phyloP scores from a whole-genome alignment of 306 rosid species.

The Lablab purpureus region DNA sequence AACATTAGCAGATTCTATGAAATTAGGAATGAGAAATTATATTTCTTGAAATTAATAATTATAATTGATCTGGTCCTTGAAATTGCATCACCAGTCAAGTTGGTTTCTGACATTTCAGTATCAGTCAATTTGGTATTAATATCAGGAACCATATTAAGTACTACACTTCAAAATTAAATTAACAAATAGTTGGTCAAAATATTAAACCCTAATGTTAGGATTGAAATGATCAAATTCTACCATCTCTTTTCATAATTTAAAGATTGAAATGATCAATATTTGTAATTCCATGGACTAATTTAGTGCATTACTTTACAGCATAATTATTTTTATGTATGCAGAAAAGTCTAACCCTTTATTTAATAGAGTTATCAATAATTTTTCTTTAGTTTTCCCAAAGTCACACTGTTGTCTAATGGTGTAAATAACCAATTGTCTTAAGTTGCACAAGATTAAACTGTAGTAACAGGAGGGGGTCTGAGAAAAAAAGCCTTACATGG shows the following conservation, averaged over 20 bases:
- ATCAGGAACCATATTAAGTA: background rate
- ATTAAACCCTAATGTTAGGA: background rate
- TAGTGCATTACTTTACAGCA: background rate
- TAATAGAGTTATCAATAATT: background rate
- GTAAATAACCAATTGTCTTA: background rate
- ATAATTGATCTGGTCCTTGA: background rate
- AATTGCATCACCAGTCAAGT: background rate
- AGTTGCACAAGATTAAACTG: background rate
- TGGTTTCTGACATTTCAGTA: background rate
- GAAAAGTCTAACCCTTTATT: no score
- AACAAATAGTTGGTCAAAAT: background rate
- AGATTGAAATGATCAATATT: background rate
- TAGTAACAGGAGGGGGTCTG: background rate
- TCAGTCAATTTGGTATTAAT: background rate
- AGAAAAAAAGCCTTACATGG: constrained; percentile 51
- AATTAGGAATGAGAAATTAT: no score
- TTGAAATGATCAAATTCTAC: background rate
- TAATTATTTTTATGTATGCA: no score
- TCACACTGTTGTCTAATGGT: background rate
- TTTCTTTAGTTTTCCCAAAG: background rate
- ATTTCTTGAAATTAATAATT: background rate
- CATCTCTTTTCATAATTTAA: background rate
- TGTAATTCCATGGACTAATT: background rate
- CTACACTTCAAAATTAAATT: background rate
- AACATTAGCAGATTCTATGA: no score